A percentile compares a stretch with the other conserved stretches of the same genome.
These are phyloP conservation scores for Trametes pubescens DNA, from an alignment of 1,284 basidiomycete species.

Conservation along the genomic window DNA sequence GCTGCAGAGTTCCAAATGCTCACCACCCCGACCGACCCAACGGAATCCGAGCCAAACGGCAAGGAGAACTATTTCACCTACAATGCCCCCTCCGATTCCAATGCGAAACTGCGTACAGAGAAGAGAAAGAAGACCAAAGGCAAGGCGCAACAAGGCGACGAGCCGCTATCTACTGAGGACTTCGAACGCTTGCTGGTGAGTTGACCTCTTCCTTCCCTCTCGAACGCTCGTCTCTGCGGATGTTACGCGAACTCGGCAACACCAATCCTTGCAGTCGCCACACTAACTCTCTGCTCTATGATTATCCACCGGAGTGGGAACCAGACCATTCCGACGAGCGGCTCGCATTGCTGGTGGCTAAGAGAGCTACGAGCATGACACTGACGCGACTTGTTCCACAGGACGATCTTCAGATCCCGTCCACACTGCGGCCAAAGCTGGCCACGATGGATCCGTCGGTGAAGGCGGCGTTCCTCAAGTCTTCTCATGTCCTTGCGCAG, in stretches of 20 bases:
- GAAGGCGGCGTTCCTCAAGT: constrained; percentile 91
- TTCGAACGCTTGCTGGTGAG: constrained; percentile 79
- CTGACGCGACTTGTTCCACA: constrained; percentile 42
- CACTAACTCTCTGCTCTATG: neutral
- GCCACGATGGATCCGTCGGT: constrained; percentile 81
- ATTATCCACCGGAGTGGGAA: neutral
- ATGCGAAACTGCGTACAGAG: constrained; percentile 36
- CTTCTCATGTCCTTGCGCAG: constrained; percentile 72
- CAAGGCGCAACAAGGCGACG: constrained; percentile 49
- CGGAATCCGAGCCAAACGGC: constrained; percentile 47
- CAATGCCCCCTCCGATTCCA: constrained; percentile 26
- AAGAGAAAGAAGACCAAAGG: constrained; percentile 44
- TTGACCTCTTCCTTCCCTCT: constrained; percentile 19
- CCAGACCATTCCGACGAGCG: neutral
- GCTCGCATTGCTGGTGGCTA: neutral
- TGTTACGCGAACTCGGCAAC: neutral
- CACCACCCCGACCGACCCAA: constrained; percentile 57
- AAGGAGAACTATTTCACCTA: constrained; percentile 69
- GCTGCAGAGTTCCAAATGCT: constrained; percentile 76
- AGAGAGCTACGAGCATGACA: neutral
- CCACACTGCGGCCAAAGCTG: constrained; percentile 78
- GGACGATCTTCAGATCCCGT: constrained; percentile 88
- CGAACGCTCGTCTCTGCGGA: neutral
- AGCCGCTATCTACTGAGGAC: constrained; percentile 60
- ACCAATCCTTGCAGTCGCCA: constrained; percentile 28